Base-by-base conservation (phyloP, 371 early-diverging fungal genomes). In the Dentiscutata heterogama region DNA sequence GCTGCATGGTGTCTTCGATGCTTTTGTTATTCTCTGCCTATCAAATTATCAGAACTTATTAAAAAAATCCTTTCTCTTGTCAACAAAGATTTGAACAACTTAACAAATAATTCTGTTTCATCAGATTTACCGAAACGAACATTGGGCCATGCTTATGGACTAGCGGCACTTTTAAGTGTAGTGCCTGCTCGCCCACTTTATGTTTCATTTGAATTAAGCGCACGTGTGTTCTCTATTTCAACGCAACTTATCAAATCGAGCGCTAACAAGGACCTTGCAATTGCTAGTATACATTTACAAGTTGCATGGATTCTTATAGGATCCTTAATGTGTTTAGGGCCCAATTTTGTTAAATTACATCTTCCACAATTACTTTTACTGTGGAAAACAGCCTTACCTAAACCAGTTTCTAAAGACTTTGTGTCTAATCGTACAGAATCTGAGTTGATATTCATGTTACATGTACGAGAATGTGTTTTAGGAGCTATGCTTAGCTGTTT, bases 241-340 rank as follows among this genome's bases (percentile, higher is more conserved):
- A 92, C 91, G 2, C 94, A 95, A 78, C 86, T 97, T 13, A 85
- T 96, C 54, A 94, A 93, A 77, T 84, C 90, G 27, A 84, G 84
- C n/a, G 75, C 89, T 2, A 89, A 85, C 83, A 90, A 94, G 83
- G 94, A 95, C 18, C 81, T 86, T 6, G 86, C 87, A 25, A 88
- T 94, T 39, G 89, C 92, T 6, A 86, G 88, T 65, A 89, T 90
- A n/a, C 94, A 95, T 75, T 81, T 91, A 10, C 94, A 95, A 81
- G 93, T 94, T 0, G 96, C 94, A 0, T 97, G 97, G 96, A 92
- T 88, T 8, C 86, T 97, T 16, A 88, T 96, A 11, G 94, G 94
- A 0, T 88, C 93, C 0, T 85, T 97, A 27, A 95, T 96, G 94
- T 88, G 92, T 39, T 87, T 96, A 18, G 96, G 96, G 0, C 94